These are phyloP conservation scores for Fusarium sp. DNA, from an alignment of 2,329 filamentous ascomycete genomes.

Conservation along the genomic window DNA sequence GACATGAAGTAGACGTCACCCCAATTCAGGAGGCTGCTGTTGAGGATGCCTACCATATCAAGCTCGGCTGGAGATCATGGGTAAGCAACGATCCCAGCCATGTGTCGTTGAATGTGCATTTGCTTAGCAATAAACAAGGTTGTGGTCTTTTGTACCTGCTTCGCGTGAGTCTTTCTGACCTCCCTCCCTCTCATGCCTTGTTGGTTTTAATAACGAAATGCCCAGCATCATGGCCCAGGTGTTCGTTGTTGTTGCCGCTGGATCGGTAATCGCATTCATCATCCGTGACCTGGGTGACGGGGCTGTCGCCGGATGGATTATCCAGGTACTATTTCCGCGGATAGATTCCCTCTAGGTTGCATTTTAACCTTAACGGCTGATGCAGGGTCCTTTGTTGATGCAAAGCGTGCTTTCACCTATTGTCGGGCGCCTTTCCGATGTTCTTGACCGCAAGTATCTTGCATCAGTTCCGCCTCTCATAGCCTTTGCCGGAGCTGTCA, in stretches of 20 bases:
- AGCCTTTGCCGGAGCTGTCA: constrained; percentile 9
- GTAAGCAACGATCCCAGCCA: neutral
- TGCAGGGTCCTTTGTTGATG: constrained; percentile 10
- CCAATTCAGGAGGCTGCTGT: constrained; percentile 14
- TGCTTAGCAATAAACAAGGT: neutral
- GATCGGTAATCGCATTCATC: constrained; percentile 16
- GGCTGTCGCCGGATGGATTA: constrained; percentile 13
- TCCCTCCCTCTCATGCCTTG: neutral
- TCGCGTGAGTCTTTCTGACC: constrained; percentile 5
- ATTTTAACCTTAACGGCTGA: neutral
- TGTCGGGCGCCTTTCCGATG: constrained; percentile 14
- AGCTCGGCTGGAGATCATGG: constrained; percentile 17
- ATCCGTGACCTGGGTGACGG: constrained; percentile 10
- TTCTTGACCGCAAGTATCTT: constrained; percentile 17
- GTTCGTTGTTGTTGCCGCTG: constrained; percentile 13
- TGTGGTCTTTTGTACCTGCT: constrained; percentile 14
- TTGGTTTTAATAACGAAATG: neutral
- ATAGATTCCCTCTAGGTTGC: neutral
- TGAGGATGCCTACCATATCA: constrained; percentile 16
- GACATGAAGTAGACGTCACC: neutral
- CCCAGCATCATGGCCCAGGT: constrained; percentile 12
- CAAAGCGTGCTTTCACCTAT: constrained; percentile 12
- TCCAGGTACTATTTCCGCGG: neutral
- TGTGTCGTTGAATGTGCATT: neutral
- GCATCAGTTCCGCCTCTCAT: constrained; percentile 15